Conservation (phyloP, 371 early-diverging fungal species). For the Rhizopus delemar region DNA sequence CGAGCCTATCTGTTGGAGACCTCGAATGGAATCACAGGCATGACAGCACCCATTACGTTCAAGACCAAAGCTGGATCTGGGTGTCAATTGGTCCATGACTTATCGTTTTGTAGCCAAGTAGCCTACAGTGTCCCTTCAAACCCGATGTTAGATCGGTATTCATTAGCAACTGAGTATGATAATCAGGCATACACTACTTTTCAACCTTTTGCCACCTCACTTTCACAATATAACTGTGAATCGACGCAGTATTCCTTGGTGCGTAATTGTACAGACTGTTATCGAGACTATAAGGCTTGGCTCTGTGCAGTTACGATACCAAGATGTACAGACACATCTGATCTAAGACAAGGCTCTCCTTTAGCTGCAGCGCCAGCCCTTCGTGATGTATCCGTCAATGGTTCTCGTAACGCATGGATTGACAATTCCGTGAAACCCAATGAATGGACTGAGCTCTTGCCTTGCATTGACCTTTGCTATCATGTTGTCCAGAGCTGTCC, state of each 20-base stretch:
- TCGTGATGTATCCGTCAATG: constrained; percentile 33
- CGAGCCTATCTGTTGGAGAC: constrained; percentile 51
- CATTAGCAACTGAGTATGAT: constrained; percentile 48
- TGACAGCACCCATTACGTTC: constrained; percentile 34
- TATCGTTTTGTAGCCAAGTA: constrained; percentile 61
- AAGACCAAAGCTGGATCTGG: constrained; percentile 44
- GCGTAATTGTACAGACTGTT: constrained; percentile 65
- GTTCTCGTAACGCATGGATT: constrained; percentile 50
- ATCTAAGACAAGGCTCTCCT: constrained; percentile 12
- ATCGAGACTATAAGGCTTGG: constrained; percentile 65
- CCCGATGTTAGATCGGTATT: constrained; percentile 20
- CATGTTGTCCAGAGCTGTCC: constrained; percentile 70
- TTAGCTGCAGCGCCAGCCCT: constrained; percentile 31
- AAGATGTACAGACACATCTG: constrained; percentile 52
- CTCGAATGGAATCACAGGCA: constrained; percentile 28
- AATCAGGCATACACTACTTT: constrained; percentile 41
- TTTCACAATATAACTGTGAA: constrained; percentile 62
- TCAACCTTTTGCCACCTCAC: constrained; percentile 52
- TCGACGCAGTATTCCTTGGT: constrained; percentile 62
- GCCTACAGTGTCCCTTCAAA: constrained; percentile 59
- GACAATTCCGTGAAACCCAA: constrained; percentile 43
- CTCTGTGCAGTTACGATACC: constrained; percentile 67
- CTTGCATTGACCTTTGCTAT: constrained; percentile 68
- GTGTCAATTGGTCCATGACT: constrained; percentile 58
- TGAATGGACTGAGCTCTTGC: constrained; percentile 58